Conservation (phyloP, 805 yeast genomes). For the Candida adriatica region DNA sequence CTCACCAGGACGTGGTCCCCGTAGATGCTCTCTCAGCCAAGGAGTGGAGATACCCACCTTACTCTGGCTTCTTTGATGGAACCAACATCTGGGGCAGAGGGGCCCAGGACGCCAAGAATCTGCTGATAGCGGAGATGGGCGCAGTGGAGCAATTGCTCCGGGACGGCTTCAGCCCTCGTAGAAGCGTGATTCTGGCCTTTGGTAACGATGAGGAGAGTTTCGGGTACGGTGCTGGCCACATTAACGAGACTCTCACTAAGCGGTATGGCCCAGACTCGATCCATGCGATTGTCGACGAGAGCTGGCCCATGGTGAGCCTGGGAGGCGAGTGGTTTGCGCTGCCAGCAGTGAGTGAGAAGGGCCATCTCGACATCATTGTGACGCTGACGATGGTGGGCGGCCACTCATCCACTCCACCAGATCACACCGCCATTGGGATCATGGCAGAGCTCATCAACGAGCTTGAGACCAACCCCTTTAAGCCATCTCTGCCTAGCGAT, state of each 20-base stretch:
- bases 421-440: conserved; percentile 68
- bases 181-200: conserved; percentile 55
- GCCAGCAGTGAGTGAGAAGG: conserved; percentile 43
- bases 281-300: conserved; percentile 60
- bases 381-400: conserved; percentile 63
- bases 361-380: conserved; percentile 30
- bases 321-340: conserved; percentile 35
- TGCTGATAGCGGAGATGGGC: conserved; percentile 56
- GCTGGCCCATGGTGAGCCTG: conserved; percentile 32
- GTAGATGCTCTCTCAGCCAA: conserved; percentile 48
- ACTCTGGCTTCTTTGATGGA: conserved; percentile 59
- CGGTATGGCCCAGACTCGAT: conserved; percentile 54
- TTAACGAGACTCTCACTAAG: conserved; percentile 38
- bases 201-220: conserved; percentile 75
- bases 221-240: conserved; percentile 58
- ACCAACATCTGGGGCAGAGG: conserved; percentile 68
- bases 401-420: conserved; percentile 66
- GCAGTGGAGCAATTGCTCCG: conserved; percentile 45
- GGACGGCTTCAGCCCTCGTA: conserved; percentile 40
- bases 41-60: conserved; percentile 64
- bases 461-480: conserved; percentile 51
- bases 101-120: conserved; percentile 62
- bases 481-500: conserved; percentile 34
- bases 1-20: conserved; percentile 82
- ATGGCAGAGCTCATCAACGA: conserved; percentile 43